These are phyloP conservation scores for Chrysosporium queenslandicum DNA, from an alignment of 2,329 filamentous ascomycete species.

Conservation along the genomic window DNA sequence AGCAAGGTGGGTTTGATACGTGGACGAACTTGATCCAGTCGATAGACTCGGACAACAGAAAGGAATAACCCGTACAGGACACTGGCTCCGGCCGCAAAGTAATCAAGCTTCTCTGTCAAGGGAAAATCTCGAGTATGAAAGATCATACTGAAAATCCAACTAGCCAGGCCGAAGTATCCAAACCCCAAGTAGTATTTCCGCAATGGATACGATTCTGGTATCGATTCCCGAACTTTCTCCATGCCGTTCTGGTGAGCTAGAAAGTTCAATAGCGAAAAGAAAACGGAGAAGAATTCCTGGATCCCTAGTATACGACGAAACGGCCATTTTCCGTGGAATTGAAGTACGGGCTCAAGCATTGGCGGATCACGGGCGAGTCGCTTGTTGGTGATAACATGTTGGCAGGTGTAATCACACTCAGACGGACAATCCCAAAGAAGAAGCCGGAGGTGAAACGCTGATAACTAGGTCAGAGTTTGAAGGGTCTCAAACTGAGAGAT, in stretches of 20 bases:
- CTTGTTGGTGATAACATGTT: constrained; percentile 73
- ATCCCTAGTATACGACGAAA: constrained; percentile 83
- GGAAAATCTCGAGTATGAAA: constrained; percentile 87
- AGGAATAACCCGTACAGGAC: constrained; percentile 90
- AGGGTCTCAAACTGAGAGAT: not conserved
- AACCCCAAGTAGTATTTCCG: constrained; percentile 71
- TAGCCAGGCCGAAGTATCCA: constrained; percentile 67
- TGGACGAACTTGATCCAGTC: constrained; percentile 55
- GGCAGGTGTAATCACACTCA: constrained; percentile 97
- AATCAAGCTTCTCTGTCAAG: constrained; percentile 86
- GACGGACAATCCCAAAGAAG: constrained; percentile 84
- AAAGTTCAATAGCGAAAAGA: constrained; percentile 89
- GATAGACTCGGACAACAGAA: constrained; percentile 68
- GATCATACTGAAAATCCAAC: constrained; percentile 80
- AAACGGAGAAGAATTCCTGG: constrained; percentile 86
- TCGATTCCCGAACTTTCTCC: constrained; percentile 54
- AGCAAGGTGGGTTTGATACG: constrained; percentile 47
- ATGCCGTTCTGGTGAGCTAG: constrained; percentile 74
- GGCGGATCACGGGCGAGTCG: constrained; percentile 57
- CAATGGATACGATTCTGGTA: constrained; percentile 65
- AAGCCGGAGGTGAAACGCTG: constrained; percentile 73
- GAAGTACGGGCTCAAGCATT: constrained; percentile 59
- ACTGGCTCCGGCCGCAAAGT: constrained; percentile 82
- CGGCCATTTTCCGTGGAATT: constrained; percentile 99
- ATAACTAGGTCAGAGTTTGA: constrained; percentile 11